Evolutionary conservation across 1,139 yeast species (phyloP).

Genomic region (Pichia sp.): DNA sequence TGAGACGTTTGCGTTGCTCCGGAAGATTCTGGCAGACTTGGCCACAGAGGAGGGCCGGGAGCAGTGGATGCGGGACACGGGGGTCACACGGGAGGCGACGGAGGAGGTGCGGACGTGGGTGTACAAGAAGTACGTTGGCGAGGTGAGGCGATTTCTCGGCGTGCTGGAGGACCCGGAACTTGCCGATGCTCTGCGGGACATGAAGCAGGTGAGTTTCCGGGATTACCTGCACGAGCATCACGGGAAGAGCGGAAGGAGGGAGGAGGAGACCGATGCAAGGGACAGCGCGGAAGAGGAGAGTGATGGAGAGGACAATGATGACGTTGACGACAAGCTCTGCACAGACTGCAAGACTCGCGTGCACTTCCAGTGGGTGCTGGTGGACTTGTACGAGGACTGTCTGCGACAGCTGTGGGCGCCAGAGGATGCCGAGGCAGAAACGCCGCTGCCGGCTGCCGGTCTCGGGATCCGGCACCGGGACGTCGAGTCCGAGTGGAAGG

Average conservation of each 20-base stretch:
- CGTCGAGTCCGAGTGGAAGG: slow-evolving; percentile 11
- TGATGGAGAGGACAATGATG: slow-evolving; percentile 7
- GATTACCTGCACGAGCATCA: slow-evolving; percentile 8
- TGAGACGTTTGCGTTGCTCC: slow-evolving; percentile 32
- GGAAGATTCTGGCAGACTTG: slow-evolving; percentile 25
- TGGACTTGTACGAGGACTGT: slow-evolving; percentile 24
- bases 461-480: slow-evolving; percentile 8
- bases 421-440: background rate
- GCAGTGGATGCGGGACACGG: slow-evolving; percentile 14
- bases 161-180: slow-evolving; percentile 2
- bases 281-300: background rate
- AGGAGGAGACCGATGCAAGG: background rate
- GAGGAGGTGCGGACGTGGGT: slow-evolving; percentile 8
- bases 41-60: slow-evolving; percentile 7
- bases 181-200: background rate
- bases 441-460: background rate
- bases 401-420: background rate
- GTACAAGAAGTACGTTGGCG: slow-evolving; percentile 12
- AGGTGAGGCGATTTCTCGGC: slow-evolving; percentile 3
- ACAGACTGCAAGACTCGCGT: slow-evolving; percentile 31
- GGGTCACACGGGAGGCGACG: slow-evolving; percentile 3
- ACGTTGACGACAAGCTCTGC: slow-evolving; percentile 31
- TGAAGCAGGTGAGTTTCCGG: background rate
- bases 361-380: slow-evolving; percentile 32
- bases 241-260: background rate